Percentiles rank a stretch among this genome's conserved stretches.
These are phyloP conservation scores for Mycena polygramma DNA, from an alignment of 768 basidiomycete species.

Conservation along the genomic window DNA sequence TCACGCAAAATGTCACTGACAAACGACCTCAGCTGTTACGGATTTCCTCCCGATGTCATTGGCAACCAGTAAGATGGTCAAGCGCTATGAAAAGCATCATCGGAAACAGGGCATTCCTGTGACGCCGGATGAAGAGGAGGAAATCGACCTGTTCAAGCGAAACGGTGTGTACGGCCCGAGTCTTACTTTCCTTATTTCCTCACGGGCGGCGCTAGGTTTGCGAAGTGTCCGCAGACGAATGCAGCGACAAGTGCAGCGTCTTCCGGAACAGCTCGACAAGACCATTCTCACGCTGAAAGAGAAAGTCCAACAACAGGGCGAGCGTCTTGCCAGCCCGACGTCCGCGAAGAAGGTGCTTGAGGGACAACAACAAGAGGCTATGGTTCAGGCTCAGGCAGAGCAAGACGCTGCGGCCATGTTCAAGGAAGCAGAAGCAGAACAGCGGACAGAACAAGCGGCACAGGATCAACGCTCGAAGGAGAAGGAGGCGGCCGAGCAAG, in stretches of 20 bases:
- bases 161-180: constrained; percentile 41
- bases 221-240: constrained; percentile 53
- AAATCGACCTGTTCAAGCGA: constrained; percentile 55
- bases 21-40: constrained; percentile 55
- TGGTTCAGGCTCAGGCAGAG: constrained; percentile 19
- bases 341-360: constrained; percentile 31
- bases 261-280: constrained; percentile 45
- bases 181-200: not conserved
- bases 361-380: constrained; percentile 26
- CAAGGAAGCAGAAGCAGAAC: constrained; percentile 11
- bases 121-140: constrained; percentile 38
- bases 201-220: constrained; percentile 28
- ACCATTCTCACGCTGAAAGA: constrained; percentile 48
- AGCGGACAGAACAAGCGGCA: not conserved
- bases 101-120: constrained; percentile 37
- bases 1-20: not conserved
- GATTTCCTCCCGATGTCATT: constrained; percentile 73
- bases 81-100: constrained; percentile 54
- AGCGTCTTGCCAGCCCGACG: constrained; percentile 30
- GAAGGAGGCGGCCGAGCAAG: constrained; percentile 27
- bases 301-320: constrained; percentile 42
- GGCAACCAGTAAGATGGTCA: constrained; percentile 67
- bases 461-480: constrained; percentile 10
- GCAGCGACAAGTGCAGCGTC: constrained; percentile 44
- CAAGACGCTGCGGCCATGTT: constrained; percentile 12